Evolutionary conservation across 768 basidiomycete species (phyloP), one percentile per base, ranked within the genome.

Genomic region (Exsudoporus frostii): DNA sequence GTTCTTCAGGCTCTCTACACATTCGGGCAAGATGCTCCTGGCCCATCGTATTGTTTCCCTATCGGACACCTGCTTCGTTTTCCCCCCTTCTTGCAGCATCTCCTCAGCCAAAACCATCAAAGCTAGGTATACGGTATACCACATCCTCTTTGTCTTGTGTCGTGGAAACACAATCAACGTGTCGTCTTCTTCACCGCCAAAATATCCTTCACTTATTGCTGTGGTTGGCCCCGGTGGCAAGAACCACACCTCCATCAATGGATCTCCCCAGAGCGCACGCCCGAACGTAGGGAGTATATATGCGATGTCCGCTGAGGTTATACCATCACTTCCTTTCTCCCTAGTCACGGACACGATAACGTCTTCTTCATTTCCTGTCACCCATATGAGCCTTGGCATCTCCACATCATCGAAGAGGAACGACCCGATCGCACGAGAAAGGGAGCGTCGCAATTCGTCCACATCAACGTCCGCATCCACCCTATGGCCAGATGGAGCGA

Each of bases 341-440:
- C 56, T 47, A 19, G 67, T 65, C 36, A 78, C 53, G 13, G 76
- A 72, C 49, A 88, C 70, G 59, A 80, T 78, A 9, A 87, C 75
- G 53, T 85, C 79, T 34, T 83, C 76, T 14, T 80, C 79, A 10
- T 76, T 77, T 1, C 80, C 81, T 3, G 84, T 82, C 56, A 85
- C 76, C 78, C 83, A 83, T 27, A 88, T 65, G 14, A 90, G 71
- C 3, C 81, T 80, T 6, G 88, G 87, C 6, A 82, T 83, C 48
- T 87, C 84, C 48, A 83, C 85, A 51, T 91, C 88, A 58, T 88
- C 86, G 57, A 90, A 91, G 14, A 91, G 74, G 64, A 82, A 90
- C 45, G 77, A 83, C 14, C 81, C 84, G 53, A 91, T 88, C 20
- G 89, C 89, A 22, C 86, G 84, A 22, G 79, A 80, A 38, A 88